Conservation (phyloP, 2,329 filamentous ascomycete genomes). For the Albophoma yamanashiensis region DNA sequence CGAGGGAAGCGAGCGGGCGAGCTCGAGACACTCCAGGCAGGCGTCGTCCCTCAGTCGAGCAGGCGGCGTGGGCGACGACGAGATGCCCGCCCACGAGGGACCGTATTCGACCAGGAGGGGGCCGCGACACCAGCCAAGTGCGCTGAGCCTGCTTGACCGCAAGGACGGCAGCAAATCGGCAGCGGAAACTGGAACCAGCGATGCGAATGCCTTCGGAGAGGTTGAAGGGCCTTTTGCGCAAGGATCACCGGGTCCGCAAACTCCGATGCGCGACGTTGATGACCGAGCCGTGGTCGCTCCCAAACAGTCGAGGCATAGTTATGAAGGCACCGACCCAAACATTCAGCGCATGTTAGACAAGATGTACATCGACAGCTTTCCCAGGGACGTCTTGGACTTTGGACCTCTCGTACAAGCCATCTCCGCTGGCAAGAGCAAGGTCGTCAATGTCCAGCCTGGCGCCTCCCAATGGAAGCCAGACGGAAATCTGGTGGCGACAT, state of each 20-base stretch:
- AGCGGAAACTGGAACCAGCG: constrained; percentile 48
- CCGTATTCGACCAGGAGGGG: constrained; percentile 31
- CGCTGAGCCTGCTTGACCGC: constrained; percentile 46
- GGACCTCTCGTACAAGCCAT: constrained; percentile 71
- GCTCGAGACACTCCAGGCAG: constrained; percentile 26
- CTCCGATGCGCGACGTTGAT: constrained; percentile 12
- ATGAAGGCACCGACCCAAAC: constrained; percentile 66
- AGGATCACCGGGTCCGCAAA: constrained; percentile 9
- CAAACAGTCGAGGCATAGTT: constrained; percentile 60
- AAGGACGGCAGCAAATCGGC: constrained; percentile 48
- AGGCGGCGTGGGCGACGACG: constrained; percentile 19
- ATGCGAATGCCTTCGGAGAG: constrained; percentile 48
- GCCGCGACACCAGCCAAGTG: constrained; percentile 48
- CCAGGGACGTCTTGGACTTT: constrained; percentile 56
- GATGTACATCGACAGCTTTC: constrained; percentile 68
- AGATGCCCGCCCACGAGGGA: constrained; percentile 25
- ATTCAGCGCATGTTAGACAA: constrained; percentile 67
- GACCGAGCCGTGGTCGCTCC: constrained; percentile 22
- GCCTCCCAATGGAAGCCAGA: constrained; percentile 65
- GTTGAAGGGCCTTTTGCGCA: constrained; percentile 46
- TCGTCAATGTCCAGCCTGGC: constrained; percentile 31
- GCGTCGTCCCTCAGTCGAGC: constrained; percentile 19
- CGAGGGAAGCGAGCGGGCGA: constrained; percentile 15
- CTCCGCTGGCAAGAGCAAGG: constrained; percentile 41
- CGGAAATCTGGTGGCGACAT: constrained; percentile 75